A percentile compares a stretch with the other conserved stretches of the same genome.
These are phyloP conservation scores for Eudorina sp. DNA, from an alignment of 139 green algal species.

Conservation along the genomic window DNA sequence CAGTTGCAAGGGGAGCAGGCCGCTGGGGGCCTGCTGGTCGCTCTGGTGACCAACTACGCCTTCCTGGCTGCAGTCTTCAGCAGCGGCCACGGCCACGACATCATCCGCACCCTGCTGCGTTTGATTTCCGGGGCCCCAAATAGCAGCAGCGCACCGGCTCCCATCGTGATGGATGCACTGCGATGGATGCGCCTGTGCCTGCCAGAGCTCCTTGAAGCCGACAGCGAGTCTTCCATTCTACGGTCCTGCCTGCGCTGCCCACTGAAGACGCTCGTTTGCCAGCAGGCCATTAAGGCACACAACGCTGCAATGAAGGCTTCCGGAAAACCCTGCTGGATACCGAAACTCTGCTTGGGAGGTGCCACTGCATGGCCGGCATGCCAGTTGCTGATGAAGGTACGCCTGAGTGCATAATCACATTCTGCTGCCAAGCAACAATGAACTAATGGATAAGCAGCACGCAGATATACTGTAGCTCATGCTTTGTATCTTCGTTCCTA, in stretches of 20 bases:
- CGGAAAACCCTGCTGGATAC: background rate
- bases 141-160: background rate
- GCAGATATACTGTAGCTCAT: too few species aligned
- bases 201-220: background rate
- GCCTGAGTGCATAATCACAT: too few species aligned
- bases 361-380: background rate
- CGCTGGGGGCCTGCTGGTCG: background rate
- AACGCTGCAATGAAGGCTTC: background rate
- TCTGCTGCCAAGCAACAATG: too few species aligned
- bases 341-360: background rate
- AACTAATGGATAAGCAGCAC: too few species aligned
- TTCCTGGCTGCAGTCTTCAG: background rate
- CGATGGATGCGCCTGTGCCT: background rate
- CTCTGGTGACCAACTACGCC: background rate
- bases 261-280: background rate
- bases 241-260: background rate
- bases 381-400: background rate
- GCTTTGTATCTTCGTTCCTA: too few species aligned
- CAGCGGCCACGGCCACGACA: background rate
- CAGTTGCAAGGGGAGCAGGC: background rate
- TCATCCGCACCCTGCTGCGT: background rate
- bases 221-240: background rate
- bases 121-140: background rate
- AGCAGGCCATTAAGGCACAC: background rate
- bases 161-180: background rate